These are phyloP conservation scores for Glonium stellatum DNA, from an alignment of 495 filamentous ascomycete genomes.

Conservation along the genomic window DNA sequence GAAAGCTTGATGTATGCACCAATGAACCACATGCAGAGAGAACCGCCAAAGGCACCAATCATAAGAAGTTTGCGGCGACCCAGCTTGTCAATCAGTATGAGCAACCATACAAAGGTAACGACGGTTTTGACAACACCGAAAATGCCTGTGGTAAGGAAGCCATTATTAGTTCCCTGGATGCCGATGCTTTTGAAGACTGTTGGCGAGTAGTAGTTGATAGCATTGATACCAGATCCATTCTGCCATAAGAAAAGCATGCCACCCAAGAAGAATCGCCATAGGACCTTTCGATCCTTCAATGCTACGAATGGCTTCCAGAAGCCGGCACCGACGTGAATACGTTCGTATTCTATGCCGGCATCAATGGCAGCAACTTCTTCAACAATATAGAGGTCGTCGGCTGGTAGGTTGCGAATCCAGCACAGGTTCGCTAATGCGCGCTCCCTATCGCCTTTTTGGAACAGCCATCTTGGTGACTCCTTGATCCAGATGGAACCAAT, in stretches of 20 bases:
- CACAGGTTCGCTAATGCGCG: slow-evolving; percentile 52
- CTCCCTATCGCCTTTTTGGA: slow-evolving; percentile 48
- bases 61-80: slow-evolving; percentile 53
- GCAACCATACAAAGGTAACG: slow-evolving; percentile 53
- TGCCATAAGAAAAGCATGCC: slow-evolving; percentile 63
- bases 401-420: slow-evolving; percentile 56
- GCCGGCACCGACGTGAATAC: slow-evolving; percentile 49
- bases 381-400: slow-evolving; percentile 56
- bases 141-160: slow-evolving; percentile 29
- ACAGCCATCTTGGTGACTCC: slow-evolving; percentile 60
- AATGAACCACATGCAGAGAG: slow-evolving; percentile 53
- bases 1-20: slow-evolving; percentile 45
- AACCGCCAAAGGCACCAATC: slow-evolving; percentile 47
- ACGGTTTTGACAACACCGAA: slow-evolving; percentile 40
- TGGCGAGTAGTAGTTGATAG: slow-evolving; percentile 40
- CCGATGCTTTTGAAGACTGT: slow-evolving; percentile 30
- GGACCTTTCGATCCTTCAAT: slow-evolving; percentile 35
- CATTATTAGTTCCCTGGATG: slow-evolving; percentile 21
- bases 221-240: slow-evolving; percentile 60
- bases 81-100: slow-evolving; percentile 51
- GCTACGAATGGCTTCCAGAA: slow-evolving; percentile 60
- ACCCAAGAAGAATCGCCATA: slow-evolving; percentile 60
- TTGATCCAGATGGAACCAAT: slow-evolving; percentile 46
- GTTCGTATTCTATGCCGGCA: slow-evolving; percentile 50
- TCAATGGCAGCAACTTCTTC: slow-evolving; percentile 60